A percentile compares a stretch with the other conserved stretches of the same genome.
phyloP scores from a whole-genome alignment of 2,329 filamentous ascomycete species.

The Penicillium paneum region DNA sequence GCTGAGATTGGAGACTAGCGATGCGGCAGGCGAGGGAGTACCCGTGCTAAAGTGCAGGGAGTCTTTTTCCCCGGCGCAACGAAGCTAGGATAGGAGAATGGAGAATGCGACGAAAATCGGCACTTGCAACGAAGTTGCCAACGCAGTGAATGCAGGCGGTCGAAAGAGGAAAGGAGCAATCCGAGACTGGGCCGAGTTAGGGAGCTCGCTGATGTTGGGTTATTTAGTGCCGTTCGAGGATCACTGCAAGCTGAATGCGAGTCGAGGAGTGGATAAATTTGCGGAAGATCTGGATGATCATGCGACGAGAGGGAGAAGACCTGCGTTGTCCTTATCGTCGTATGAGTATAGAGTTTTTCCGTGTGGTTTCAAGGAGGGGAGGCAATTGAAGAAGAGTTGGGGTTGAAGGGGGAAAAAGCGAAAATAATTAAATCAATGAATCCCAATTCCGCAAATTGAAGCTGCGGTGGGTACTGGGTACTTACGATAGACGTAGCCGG shows the following conservation, averaged over 20 bases:
- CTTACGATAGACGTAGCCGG: conserved; percentile 9
- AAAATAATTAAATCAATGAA: conserved; percentile 28
- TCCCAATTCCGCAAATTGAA: conserved; percentile 24
- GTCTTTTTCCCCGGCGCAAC: conserved; percentile 19
- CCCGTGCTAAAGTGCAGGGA: conserved; percentile 20
- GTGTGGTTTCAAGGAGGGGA: conserved; percentile 1
- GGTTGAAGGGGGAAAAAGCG: conserved; percentile 1
- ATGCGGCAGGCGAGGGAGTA: conserved; percentile 24
- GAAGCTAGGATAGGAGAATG: conserved; percentile 16
- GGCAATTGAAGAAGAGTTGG: not conserved
- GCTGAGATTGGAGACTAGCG: conserved; percentile 15
- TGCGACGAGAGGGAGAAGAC: conserved; percentile 25
- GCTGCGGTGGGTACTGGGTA: conserved; percentile 23
- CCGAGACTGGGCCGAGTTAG: conserved; percentile 28
- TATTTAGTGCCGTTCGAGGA: conserved; percentile 26
- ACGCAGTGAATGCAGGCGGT: conserved; percentile 36
- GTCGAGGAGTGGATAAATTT: conserved; percentile 22
- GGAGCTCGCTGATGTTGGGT: conserved; percentile 26
- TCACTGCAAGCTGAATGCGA: conserved; percentile 27
- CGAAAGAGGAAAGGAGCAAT: conserved; percentile 35
- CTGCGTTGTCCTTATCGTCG: conserved; percentile 16
- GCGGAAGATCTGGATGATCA: conserved; percentile 27
- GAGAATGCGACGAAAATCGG: conserved; percentile 28
- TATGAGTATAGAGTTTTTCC: conserved; percentile 5
- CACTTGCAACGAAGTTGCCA: conserved; percentile 35